Base-by-base conservation (phyloP, 129 eudicot species). In the Escallonia herrerae region DNA sequence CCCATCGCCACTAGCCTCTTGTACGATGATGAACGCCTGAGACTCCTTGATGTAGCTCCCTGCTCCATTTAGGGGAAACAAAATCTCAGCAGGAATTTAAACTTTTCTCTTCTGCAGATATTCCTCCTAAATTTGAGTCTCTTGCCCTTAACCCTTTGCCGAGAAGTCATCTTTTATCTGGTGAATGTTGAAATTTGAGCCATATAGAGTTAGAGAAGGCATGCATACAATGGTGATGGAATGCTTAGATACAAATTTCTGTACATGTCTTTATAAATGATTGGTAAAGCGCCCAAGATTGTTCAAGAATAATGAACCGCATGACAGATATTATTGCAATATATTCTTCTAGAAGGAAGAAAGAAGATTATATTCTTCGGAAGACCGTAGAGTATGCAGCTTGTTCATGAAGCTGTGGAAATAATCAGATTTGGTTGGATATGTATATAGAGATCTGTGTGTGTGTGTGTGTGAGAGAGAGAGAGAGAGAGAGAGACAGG, bases 1-100 rank as follows among this genome's bases (percentile, higher is more conserved):
- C 72, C 76, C 68, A 93, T 80, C 42, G 83, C 89, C 37, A 81
- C 6, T 48, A 84, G 62, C 81, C 70, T 85, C 66, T 85, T 68
- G 3, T 80, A 79, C 7, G 86, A 73, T n/a, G 93, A 76, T 43
- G 63, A 74, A 60, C 83, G 70, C 15, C 81, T 71, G 40, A 74
- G 64, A 53, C 67, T 65, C 10, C 77, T 67, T 33, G 60, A 11
- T 54, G 76, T 67, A 67, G 70, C 73, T 58, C 50, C 70, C 22
- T 67, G 52, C 39, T 84, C 95, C 95, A 86, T 90, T 66, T 58
- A 6, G 6, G 53, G 60, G 33, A 54, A 56, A 8, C 49, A 12
- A 47, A 48, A 46, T 10, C 11, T 45, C 14, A 61, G 50, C n/a
- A 42, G 51, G 8, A 43, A 51, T 8, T 2, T 22, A 15, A 61